These are phyloP conservation scores for Hemileia vastatrix DNA, from an alignment of 1,284 basidiomycete species.

Conservation along the genomic window DNA sequence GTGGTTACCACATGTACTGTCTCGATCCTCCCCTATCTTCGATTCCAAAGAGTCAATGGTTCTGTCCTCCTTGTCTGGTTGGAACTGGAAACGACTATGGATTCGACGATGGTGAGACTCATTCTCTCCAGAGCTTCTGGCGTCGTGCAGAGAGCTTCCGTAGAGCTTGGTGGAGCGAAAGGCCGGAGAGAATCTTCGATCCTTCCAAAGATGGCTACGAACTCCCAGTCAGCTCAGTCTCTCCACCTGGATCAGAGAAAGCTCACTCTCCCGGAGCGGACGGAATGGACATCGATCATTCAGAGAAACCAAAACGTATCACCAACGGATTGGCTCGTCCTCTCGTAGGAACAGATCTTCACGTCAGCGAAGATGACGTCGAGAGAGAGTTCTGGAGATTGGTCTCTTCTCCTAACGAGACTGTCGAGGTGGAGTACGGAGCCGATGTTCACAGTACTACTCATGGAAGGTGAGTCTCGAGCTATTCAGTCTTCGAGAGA, in stretches of 20 bases:
- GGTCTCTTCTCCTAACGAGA: slow-evolving; percentile 76
- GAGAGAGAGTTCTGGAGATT: slow-evolving; percentile 95
- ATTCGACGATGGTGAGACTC: slow-evolving; percentile 95
- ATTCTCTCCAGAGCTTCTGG: slow-evolving; percentile 82
- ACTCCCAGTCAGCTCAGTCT: slow-evolving; percentile 33
- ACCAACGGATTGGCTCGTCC: slow-evolving; percentile 29
- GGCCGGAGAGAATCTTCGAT: slow-evolving; percentile 27
- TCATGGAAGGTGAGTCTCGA: slow-evolving; percentile 67
- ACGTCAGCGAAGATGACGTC: slow-evolving; percentile 76
- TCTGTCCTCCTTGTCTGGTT: slow-evolving; percentile 81
- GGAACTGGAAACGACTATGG: slow-evolving; percentile 95
- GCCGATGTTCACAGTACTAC: slow-evolving; percentile 96
- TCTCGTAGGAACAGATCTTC: too few species aligned
- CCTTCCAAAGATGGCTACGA: neutral
- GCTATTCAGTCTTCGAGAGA: neutral
- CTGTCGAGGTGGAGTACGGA: slow-evolving; percentile 95
- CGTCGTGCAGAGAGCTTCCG: slow-evolving; percentile 80
- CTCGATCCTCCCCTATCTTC: slow-evolving; percentile 74
- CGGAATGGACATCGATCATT: slow-evolving; percentile 45
- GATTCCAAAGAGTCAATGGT: slow-evolving; percentile 91
- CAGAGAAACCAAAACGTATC: slow-evolving; percentile 49
- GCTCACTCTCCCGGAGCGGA: slow-evolving; percentile 23
- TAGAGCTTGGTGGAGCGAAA: slow-evolving; percentile 58
- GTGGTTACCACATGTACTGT: slow-evolving; percentile 93
- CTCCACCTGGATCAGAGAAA: slow-evolving; percentile 50